phyloP scores from a whole-genome alignment of 2,329 filamentous ascomycete genomes.

The Anthostomella pinea region DNA sequence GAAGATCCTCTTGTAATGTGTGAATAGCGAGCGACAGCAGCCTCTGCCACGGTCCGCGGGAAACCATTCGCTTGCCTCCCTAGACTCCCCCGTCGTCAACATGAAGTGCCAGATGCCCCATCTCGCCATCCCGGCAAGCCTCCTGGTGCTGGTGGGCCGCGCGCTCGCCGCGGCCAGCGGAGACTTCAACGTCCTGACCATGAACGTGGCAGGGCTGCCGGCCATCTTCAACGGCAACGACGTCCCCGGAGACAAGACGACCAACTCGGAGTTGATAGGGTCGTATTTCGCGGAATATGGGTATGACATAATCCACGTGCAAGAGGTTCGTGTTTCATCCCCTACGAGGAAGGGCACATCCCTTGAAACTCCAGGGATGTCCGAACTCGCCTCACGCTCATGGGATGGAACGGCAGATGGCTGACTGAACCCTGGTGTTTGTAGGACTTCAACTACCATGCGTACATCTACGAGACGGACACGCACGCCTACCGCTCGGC shows the following conservation, averaged over 20 bases:
- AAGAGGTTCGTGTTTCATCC: constrained; percentile 46
- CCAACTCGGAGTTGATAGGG: constrained; percentile 57
- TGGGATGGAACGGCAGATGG: neutral
- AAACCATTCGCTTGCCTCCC: neutral
- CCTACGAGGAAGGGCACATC: constrained; percentile 12
- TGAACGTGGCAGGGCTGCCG: constrained; percentile 32
- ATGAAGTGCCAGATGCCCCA: constrained; percentile 14
- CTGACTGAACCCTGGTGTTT: neutral
- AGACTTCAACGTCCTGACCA: constrained; percentile 29
- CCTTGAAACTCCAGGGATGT: too few relatives aligned
- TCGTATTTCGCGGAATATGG: constrained; percentile 52
- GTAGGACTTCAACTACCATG: constrained; percentile 66
- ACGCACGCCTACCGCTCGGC: constrained; percentile 58
- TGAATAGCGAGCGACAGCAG: too few relatives aligned
- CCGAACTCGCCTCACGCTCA: constrained; percentile 4
- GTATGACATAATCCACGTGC: constrained; percentile 62
- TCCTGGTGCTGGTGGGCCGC: constrained; percentile 7
- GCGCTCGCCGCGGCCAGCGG: constrained; percentile 25
- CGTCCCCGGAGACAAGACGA: constrained; percentile 59
- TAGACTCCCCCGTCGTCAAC: constrained; percentile 3
- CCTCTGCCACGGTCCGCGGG: too few relatives aligned
- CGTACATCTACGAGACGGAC: constrained; percentile 59
- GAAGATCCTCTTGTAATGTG: too few relatives aligned
- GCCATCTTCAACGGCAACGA: constrained; percentile 55
- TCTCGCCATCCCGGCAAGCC: constrained; percentile 9